phyloP scores from a whole-genome alignment of 140 eudicot genomes.

The Bidens hawaiensis region DNA sequence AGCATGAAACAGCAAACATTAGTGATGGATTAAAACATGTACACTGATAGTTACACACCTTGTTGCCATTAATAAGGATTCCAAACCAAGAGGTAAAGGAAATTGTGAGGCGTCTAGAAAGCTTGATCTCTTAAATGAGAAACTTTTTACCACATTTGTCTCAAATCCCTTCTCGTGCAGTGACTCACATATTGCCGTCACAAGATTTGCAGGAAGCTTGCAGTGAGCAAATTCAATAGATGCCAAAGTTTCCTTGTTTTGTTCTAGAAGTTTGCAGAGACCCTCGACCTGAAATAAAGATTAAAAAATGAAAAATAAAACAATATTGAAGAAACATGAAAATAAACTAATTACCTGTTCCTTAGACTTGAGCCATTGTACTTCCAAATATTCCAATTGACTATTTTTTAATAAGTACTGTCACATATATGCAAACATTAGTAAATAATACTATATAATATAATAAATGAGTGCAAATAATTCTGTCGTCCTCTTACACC shows the following conservation, averaged over 20 bases:
- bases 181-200: conserved; percentile 62
- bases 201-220: conserved; percentile 54
- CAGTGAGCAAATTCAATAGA: conserved; percentile 57
- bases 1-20: not conserved
- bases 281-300: conserved; percentile 55
- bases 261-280: conserved; percentile 61
- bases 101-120: conserved; percentile 37
- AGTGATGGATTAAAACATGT: not conserved
- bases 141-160: conserved; percentile 44
- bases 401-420: conserved; percentile 59
- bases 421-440: conserved; percentile 1
- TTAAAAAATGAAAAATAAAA: not conserved
- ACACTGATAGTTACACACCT: conserved; percentile 35
- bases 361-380: conserved; percentile 57
- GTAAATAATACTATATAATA: conserved; percentile 2
- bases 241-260: conserved; percentile 45
- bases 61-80: conserved; percentile 47
- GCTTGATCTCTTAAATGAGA: conserved; percentile 65
- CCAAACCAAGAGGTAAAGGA: conserved; percentile 52
- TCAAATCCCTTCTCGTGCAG: conserved; percentile 33
- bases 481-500: conserved; percentile 48
- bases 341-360: conserved; percentile 49
- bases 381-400: conserved; percentile 46
- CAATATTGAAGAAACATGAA: not conserved
- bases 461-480: not conserved